phyloP scores from a whole-genome alignment of 1,284 basidiomycete species.

The Stereum hirsutum region DNA sequence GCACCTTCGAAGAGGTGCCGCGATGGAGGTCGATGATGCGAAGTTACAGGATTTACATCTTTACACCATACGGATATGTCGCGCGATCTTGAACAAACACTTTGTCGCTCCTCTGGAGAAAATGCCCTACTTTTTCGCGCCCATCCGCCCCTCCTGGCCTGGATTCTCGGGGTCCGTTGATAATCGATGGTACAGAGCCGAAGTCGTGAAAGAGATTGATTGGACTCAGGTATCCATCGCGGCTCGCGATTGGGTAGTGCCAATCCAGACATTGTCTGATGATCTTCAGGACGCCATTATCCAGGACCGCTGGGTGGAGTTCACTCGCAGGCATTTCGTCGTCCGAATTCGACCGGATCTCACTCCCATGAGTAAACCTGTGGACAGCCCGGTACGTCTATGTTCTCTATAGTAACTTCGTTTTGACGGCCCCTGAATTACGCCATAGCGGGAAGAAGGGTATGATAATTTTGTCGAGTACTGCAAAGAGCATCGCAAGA shows the following conservation, averaged over 20 bases:
- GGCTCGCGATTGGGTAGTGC: conserved; percentile 38
- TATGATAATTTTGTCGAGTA: conserved; percentile 55
- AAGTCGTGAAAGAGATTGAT: conserved; percentile 40
- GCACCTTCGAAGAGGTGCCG: conserved; percentile 32
- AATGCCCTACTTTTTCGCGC: conserved; percentile 58
- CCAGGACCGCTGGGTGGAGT: conserved; percentile 69
- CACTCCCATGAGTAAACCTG: conserved; percentile 60
- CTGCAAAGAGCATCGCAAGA: conserved; percentile 48
- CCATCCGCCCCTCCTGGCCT: conserved; percentile 32
- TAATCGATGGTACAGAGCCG: conserved; percentile 20
- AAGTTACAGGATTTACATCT: conserved; percentile 38
- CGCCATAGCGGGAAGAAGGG: conserved; percentile 54
- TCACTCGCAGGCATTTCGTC: conserved; percentile 58
- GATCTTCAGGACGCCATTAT: conserved; percentile 55
- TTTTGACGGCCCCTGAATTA: no score
- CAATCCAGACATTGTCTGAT: conserved; percentile 29
- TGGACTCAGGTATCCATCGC: conserved; percentile 56
- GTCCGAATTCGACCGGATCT: conserved; percentile 51
- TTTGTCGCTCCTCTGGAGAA: conserved; percentile 40
- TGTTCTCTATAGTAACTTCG: no score
- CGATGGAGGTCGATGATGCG: conserved; percentile 37
- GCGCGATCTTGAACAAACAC: conserved; percentile 59
- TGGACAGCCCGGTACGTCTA: conserved; percentile 53
- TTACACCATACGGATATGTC: conserved; percentile 56
- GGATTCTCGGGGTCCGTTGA: conserved; percentile 13